phyloP scores from a whole-genome alignment of 2,329 filamentous ascomycete species.

The Penicillium sclerotigenum region DNA sequence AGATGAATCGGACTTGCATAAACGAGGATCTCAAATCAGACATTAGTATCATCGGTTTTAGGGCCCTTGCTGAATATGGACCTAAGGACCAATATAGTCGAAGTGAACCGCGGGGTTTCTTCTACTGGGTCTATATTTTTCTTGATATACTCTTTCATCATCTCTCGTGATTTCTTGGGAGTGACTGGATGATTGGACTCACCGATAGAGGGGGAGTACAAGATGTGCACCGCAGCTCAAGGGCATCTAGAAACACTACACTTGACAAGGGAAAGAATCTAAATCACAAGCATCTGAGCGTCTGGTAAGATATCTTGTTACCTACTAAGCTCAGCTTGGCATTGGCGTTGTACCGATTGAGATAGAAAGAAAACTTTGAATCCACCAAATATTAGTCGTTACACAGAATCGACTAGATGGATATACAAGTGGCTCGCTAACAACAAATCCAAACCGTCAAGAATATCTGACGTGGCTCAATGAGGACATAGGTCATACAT shows the following conservation, averaged over 20 bases:
- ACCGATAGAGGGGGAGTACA: background rate
- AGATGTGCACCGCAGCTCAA: background rate
- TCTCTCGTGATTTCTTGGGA: background rate
- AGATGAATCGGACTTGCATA: background rate
- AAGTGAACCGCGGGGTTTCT: too few relatives aligned
- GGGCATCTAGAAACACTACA: background rate
- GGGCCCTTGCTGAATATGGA: background rate
- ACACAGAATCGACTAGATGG: background rate
- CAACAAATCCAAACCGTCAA: too few relatives aligned
- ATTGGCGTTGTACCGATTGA: background rate
- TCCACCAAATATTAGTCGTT: background rate
- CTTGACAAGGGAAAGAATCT: background rate
- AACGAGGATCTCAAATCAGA: background rate
- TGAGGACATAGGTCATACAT: too few relatives aligned
- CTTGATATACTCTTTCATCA: background rate
- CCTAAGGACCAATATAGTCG: too few relatives aligned
- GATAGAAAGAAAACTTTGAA: background rate
- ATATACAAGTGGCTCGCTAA: background rate
- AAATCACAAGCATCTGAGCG: background rate
- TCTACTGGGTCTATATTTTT: too few relatives aligned
- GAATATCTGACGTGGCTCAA: too few relatives aligned
- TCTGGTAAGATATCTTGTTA: background rate
- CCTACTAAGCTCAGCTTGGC: background rate
- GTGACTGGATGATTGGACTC: background rate
- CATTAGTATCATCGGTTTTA: background rate